Base-by-base conservation (phyloP, 495 filamentous ascomycete genomes). In the Penicillium longicatenatum region DNA sequence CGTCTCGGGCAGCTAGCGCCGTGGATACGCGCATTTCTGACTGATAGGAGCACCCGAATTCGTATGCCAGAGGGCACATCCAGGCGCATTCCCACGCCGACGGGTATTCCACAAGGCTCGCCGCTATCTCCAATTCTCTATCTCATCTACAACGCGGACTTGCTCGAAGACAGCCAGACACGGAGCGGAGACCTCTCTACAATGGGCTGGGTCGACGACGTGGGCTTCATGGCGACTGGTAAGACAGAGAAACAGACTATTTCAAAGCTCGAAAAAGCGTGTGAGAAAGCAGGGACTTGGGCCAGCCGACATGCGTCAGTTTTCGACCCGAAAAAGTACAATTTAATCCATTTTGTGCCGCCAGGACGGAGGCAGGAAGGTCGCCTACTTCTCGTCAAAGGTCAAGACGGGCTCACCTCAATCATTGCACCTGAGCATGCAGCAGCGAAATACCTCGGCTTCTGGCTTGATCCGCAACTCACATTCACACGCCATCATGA, bases 81-180 rank as follows among this genome's bases (percentile, higher is more conserved):
- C 10, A 55, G 58, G 3, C 4, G 10, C 2, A 45, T 61, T 11
- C 48, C 49, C 0, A 56, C 48, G 2, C 31, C 37, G 0, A 65
- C 43, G 0, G 62, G 63, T 2, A 66, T 69, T 29, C 62, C 60
- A 0, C 60, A 70, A 43, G 62, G 62, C 0, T 69, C 60, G 1
- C 61, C 60, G 3, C 17, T 71, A 20, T 70, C 60, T 2, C 64
- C 59, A 0, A 66, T 69, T 12, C 62, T 73, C 0, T 73, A 63
- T 35, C 50, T 65, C 0, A 33, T 70, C 3, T 68, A 62, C 17
- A 70, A 68, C 35, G 29, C 63, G 6, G 39, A 61, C 30, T 42
- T 65, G 7, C 30, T 64, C 17, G 21, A 52, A 17, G 24, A 43
- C 24, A 41, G 26, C 26, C 26, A 26, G 26, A 26, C 26, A 4